phyloP scores from a whole-genome alignment of 2,329 filamentous ascomycete species.

The Falciphora oryzae region DNA sequence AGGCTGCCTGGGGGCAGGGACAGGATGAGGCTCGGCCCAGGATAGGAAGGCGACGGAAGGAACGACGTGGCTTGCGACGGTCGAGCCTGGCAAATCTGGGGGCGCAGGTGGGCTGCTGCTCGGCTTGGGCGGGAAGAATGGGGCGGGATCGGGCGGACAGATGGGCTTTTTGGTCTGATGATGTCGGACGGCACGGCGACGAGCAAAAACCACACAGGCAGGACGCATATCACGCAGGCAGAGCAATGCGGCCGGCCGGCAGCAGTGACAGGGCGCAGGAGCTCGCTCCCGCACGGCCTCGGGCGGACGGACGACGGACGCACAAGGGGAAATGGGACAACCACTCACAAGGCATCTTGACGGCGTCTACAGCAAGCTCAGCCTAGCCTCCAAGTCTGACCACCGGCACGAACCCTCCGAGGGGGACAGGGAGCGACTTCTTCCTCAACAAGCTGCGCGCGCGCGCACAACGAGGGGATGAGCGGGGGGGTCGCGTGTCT shows the following conservation, averaged over 20 bases:
- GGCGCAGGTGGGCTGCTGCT: background rate
- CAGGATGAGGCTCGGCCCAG: background rate
- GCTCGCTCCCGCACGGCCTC: background rate
- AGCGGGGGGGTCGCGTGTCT: background rate
- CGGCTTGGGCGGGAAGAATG: too few relatives aligned
- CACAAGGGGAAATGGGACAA: background rate
- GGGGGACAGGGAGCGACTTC: background rate
- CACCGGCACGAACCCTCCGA: background rate
- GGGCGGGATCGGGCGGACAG: background rate
- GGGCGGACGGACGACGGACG: background rate
- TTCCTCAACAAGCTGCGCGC: background rate
- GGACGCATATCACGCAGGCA: too few relatives aligned
- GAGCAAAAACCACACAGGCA: background rate
- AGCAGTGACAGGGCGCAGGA: background rate
- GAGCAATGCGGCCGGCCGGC: background rate
- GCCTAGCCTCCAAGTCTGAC: conserved; percentile 3
- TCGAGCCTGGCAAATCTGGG: background rate
- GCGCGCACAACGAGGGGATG: background rate
- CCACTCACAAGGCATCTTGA: conserved; percentile 10
- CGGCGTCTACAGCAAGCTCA: background rate
- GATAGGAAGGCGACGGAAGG: background rate
- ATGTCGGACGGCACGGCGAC: background rate
- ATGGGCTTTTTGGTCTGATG: background rate
- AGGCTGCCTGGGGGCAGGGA: too few relatives aligned
- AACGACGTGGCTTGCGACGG: background rate